Conservation (phyloP, 306 rosid species). For the Prunus davidiana region DNA sequence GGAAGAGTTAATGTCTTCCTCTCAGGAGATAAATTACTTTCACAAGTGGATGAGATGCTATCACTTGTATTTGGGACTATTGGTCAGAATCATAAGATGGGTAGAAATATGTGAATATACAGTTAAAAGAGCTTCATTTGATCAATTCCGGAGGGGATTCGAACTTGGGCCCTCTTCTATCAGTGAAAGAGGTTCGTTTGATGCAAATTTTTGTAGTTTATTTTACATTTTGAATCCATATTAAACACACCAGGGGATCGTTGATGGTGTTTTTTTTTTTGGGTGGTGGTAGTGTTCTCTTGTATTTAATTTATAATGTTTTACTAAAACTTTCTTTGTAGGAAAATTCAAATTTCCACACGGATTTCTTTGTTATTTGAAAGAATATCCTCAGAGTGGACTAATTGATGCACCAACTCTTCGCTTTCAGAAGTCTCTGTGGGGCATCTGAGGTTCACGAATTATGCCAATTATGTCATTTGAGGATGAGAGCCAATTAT, state of each 20-base stretch:
- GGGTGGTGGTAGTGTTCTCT: too few relatives aligned
- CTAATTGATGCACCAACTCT: not conserved
- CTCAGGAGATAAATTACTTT: conserved; percentile 44
- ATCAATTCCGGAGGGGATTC: too few relatives aligned
- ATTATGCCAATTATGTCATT: too few relatives aligned
- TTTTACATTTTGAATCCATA: not conserved
- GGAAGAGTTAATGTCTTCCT: conserved; percentile 48
- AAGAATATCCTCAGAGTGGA: not conserved
- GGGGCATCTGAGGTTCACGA: not conserved
- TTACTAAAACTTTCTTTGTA: not conserved
- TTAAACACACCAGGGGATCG: not conserved
- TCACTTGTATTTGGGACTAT: conserved; percentile 7
- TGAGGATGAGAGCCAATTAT: not conserved
- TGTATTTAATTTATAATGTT: too few relatives aligned
- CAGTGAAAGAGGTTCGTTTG: not conserved
- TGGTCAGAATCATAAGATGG: conserved; percentile 19
- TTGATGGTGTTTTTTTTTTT: not conserved
- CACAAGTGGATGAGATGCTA: conserved; percentile 32
- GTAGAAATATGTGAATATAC: not conserved
- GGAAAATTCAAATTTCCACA: not conserved
- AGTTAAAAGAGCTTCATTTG: too few relatives aligned
- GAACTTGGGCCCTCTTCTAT: too few relatives aligned
- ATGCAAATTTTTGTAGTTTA: not conserved
- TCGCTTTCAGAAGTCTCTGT: not conserved
- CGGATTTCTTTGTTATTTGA: too few relatives aligned